Base-by-base conservation (phyloP, 768 basidiomycete genomes). In the Pleurotus tuber-regium region DNA sequence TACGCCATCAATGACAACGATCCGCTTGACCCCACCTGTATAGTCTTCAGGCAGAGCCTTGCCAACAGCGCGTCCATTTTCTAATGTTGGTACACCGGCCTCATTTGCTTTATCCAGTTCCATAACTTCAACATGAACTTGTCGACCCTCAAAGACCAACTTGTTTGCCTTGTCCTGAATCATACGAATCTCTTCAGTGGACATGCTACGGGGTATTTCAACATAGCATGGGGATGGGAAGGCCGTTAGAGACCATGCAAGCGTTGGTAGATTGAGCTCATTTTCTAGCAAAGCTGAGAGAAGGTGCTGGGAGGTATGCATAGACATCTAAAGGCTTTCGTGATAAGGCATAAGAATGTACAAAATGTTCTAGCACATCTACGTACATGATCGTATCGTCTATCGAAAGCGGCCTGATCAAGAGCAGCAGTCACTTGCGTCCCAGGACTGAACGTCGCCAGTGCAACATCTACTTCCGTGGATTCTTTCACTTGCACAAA, bases 241-340 rank as follows among this genome's bases (percentile, higher is more conserved):
- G 14, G 73, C 68, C 0, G 86, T 84, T 51, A 92, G 72, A n/a
- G 87, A 87, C 90, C 91, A 92, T 1, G 86, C 86, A 18, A 91
- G 75, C 2, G 91, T 92, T 5, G 82, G 81, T 23, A 91, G 71
- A 26, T 78, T 66, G 31, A 89, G 72, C 3, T 68, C 70, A 19
- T 75, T 72, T 60, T 92, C 88, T 4, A 92, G 73, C n/a, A 91
- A 73, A 0, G 89, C 88, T 11, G 89, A 91, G 19, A 92, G 77
- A 38, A 91, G 74, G 55, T 92, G 91, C 60, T 92, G 91, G 0
- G 86, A 86, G 1, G 89, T 91, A 65, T 93, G 90, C 79, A 89
- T 82, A 12, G 83, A 79, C 86, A 89, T 89, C 86, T 89, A 57
- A 38, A 24, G 38, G 50, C 11, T 24, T 24, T 29, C 26, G 23